These are phyloP conservation scores for Ogataea methanolica DNA, from an alignment of 805 yeast species.

Conservation along the genomic window DNA sequence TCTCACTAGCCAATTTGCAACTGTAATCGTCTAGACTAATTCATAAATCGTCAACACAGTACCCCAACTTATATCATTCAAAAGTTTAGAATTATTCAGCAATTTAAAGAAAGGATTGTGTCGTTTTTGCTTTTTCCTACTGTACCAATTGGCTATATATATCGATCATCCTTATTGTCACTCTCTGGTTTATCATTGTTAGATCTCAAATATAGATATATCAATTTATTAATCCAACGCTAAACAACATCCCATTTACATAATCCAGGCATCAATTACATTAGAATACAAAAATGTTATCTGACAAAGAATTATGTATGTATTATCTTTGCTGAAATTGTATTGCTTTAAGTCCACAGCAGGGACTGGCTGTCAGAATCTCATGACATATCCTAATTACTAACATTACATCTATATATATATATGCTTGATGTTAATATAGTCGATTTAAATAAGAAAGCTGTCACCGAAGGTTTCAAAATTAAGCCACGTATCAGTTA, in stretches of 20 bases:
- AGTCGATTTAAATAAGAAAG: conserved; percentile 81
- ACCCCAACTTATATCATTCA: too few species aligned
- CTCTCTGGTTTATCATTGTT: too few species aligned
- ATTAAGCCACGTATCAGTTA: conserved; percentile 88
- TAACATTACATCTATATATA: conserved; percentile 1
- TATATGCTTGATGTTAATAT: conserved; percentile 32
- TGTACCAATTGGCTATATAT: too few species aligned
- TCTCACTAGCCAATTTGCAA: too few species aligned
- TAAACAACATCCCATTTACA: background rate
- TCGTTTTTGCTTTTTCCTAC: too few species aligned
- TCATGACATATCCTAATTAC: background rate
- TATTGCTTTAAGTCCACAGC: background rate
- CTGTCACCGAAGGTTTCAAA: conserved; percentile 87
- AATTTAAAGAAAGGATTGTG: too few species aligned
- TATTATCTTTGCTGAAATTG: conserved; percentile 3
- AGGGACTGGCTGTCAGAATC: too few species aligned
- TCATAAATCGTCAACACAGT: too few species aligned
- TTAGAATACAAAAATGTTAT: conserved; percentile 24
- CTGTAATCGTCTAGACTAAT: too few species aligned
- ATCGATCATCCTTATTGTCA: too few species aligned
- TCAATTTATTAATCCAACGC: background rate
- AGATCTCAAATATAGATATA: background rate
- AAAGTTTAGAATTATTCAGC: too few species aligned
- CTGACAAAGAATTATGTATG: conserved; percentile 39
- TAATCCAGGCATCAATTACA: background rate